Evolutionary conservation across 805 yeast species (phyloP), one percentile per base, ranked within the genome.

Genomic region (Starmerella stellata): DNA sequence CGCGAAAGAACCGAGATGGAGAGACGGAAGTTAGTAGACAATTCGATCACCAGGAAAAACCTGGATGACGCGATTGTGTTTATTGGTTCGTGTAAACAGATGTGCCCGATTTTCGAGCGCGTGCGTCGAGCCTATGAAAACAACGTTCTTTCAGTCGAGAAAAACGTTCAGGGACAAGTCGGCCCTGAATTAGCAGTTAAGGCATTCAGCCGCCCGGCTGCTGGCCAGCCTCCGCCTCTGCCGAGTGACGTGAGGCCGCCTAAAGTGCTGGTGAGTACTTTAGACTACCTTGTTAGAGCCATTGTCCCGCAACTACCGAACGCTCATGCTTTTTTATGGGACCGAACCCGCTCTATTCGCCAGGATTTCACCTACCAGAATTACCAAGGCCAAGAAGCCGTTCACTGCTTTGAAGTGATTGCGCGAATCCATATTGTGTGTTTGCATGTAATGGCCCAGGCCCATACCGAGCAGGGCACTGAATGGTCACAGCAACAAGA

Each of bases 211-310:
- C 66, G 99, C 49, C 95, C 99, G 0, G 94, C 93, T 15, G 95
- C 96, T 1, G 98, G 96, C 5, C 95, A 90, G 49, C 93, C 95
- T 1, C 96, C 95, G 2, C 93, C 96, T 2, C 62, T 90, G 41
- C 99, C 98, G 0, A 82, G 95, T 1, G 98, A 90, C 55, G 99
- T 90, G 3, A 66, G 99, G 44, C 94, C 98, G 1, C 98, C 99
- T 0, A 69, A 67, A 39, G 63, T 85, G 1, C 59, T 90, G 31
- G 67, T 66, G 11, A 51, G 63, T 27, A 75, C 95, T 0, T 59
- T 90, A 43, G 66, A 78, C 42, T 81, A 80, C 54, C 65, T 90
- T 27, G 69, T 81, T 5, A 72, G 72, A 16, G 66, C 71, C 30
- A 57, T 78, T 1, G 56, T 87, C 13, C 69, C 70, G 0, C 64